Evolutionary conservation across 768 basidiomycete species (phyloP).

Genomic region (Boletales sp.): DNA sequence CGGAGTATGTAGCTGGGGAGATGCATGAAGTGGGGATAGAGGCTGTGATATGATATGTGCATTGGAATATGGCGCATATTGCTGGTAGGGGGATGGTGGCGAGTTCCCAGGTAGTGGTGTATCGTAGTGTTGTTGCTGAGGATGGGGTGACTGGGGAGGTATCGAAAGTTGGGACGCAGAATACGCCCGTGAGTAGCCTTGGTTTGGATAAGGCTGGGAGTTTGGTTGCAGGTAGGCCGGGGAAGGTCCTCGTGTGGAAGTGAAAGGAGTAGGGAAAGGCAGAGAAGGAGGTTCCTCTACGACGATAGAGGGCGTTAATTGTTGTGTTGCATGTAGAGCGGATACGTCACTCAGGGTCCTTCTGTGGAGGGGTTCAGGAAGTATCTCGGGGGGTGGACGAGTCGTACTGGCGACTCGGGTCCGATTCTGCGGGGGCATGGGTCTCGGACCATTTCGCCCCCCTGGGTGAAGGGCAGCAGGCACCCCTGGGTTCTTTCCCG

Average conservation of each 20-base stretch:
- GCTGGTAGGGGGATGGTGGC: constrained; percentile 9
- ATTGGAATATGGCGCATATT: constrained; percentile 12
- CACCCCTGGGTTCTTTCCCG: constrained; percentile 20
- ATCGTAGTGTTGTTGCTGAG: constrained; percentile 17
- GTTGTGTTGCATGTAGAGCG: constrained; percentile 3
- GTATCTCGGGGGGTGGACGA: constrained; percentile 7
- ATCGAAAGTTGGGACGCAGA: constrained; percentile 8
- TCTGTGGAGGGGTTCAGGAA: constrained; percentile 5
- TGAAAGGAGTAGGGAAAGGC: constrained; percentile 5
- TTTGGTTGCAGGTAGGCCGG: constrained; percentile 10
- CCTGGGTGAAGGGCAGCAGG: constrained; percentile 46
- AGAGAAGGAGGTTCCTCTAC: constrained; percentile 9
- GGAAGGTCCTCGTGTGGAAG: neutral
- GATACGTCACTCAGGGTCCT: constrained; percentile 14
- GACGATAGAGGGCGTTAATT: constrained; percentile 15
- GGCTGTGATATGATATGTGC: constrained; percentile 9
- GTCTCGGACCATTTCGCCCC: constrained; percentile 17
- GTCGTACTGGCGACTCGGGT: constrained; percentile 5
- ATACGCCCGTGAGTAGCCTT: constrained; percentile 2
- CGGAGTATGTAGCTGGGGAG: constrained; percentile 4
- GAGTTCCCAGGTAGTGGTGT: neutral
- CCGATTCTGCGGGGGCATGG: constrained; percentile 16
- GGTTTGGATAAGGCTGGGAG: constrained; percentile 8
- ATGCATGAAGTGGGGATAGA: constrained; percentile 9
- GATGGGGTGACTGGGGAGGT: constrained; percentile 10